Evolutionary conservation across 257 asterid genomes (phyloP), one percentile per base, ranked within the genome.

Genomic region (Nicotiana undulata): DNA sequence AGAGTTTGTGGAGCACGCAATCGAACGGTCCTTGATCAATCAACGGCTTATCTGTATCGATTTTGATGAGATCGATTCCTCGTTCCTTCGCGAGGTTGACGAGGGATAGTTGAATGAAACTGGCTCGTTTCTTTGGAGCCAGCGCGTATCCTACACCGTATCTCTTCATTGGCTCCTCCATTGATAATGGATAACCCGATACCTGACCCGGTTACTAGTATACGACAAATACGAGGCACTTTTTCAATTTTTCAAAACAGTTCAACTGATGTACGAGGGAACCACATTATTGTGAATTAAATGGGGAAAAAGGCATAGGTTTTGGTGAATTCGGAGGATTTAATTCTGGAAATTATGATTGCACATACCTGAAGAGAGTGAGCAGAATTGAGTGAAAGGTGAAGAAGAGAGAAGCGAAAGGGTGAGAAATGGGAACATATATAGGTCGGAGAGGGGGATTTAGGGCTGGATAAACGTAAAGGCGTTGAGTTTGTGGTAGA

Each of bases 11-110:
- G 37, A 92, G 87, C 53, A 92, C 81, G 80, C 89, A 87, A 89
- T 92, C 92, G 83, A 92, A 92, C 17, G 92, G 92, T 13, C 93
- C 93, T 84, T 90, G 97, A 49, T 92, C 92, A 51, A 84, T 85
- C 77, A 92, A 82, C 82, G 85, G 90, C 86, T 83, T 88, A 13
- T 83, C 89, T 11, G 80, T 32, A 70, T 92, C 96, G 86, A 92
- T 91, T 84, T 85, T 87, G 81, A 92, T 75, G 82, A 92, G 89
- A 91, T 91, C 94, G 86, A 92, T 89, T 74, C 88, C 89, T 83
- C 76, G 87, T 81, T 88, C 90, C n/a, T 85, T 81, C 26, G 96
- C 94, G n/a, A 82, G 88, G 56, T 89, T 88, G 49, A 92, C 78
- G 13, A 92, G 86, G 4, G 97, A 92, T 52, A 51, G 68, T 51